These are phyloP conservation scores for Penicillium turbatum DNA, from an alignment of 495 filamentous ascomycete species.

Conservation along the genomic window DNA sequence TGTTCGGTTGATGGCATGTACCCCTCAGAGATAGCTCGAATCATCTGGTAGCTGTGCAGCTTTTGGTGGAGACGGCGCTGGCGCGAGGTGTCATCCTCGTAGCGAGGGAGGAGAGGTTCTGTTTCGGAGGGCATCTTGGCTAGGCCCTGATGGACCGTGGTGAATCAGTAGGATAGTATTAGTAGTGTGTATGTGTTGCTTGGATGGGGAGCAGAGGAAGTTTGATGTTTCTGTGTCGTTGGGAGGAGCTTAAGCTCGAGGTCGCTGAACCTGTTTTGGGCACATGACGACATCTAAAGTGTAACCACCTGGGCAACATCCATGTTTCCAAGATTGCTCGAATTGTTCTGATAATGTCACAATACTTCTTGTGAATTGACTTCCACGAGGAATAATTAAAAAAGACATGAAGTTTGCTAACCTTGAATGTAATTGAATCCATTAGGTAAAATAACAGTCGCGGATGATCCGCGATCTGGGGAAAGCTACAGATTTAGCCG, in stretches of 20 bases:
- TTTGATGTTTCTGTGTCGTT: not conserved
- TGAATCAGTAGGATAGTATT: not conserved
- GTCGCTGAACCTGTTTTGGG: constrained; percentile 6
- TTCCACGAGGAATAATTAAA: not conserved
- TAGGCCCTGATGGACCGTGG: not conserved
- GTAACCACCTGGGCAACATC: not conserved
- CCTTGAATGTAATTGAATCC: not conserved
- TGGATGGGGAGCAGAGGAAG: not conserved
- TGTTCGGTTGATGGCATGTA: constrained; percentile 94
- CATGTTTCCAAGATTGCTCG: too few relatives aligned
- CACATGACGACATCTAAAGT: constrained; percentile 10
- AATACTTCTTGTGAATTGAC: too few relatives aligned
- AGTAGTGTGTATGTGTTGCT: not conserved
- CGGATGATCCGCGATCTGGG: constrained; percentile 1
- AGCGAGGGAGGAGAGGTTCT: constrained; percentile 77
- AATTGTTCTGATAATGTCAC: too few relatives aligned
- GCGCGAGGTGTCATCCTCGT: constrained; percentile 74
- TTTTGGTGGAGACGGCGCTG: constrained; percentile 78
- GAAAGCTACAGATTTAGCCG: constrained; percentile 4
- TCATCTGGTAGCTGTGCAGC: constrained; percentile 88
- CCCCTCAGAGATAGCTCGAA: constrained; percentile 74
- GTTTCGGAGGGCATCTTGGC: constrained; percentile 54
- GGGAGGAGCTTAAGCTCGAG: not conserved
- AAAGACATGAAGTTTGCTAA: not conserved
- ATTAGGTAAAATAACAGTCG: not conserved